phyloP scores from a whole-genome alignment of 2,329 filamentous ascomycete genomes.

The Madurella mycetomatis region DNA sequence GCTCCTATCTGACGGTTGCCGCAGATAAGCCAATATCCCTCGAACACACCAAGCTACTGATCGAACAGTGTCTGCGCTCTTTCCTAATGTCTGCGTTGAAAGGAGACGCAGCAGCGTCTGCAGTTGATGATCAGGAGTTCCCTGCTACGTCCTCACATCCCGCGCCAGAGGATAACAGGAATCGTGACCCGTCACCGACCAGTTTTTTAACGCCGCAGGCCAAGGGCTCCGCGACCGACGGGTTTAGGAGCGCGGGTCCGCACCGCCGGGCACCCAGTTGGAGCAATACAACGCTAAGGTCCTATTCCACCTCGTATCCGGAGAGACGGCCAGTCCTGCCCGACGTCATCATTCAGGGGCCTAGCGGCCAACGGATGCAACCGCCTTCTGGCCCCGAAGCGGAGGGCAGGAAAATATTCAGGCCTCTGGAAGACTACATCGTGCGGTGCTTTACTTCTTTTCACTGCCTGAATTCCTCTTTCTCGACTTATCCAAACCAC shows the following conservation, averaged over 20 bases:
- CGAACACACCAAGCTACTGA: slow-evolving; percentile 53
- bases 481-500: slow-evolving; percentile 48
- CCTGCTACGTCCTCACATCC: background rate
- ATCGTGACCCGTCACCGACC: background rate
- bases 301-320: slow-evolving; percentile 44
- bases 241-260: background rate
- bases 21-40: slow-evolving; percentile 46
- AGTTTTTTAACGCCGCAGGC: slow-evolving; percentile 1
- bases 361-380: slow-evolving; percentile 7
- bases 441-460: slow-evolving; percentile 63
- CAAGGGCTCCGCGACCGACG: slow-evolving; percentile 2
- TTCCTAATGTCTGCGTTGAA: slow-evolving; percentile 34
- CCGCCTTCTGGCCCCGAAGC: slow-evolving; percentile 19
- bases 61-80: slow-evolving; percentile 36
- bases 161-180: slow-evolving; percentile 4
- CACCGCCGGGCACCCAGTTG: slow-evolving; percentile 29
- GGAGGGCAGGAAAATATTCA: slow-evolving; percentile 62
- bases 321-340: slow-evolving; percentile 31
- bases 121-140: background rate
- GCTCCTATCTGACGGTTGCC: background rate
- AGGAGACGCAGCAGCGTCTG: background rate
- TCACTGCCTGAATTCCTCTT: slow-evolving; percentile 72
- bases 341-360: slow-evolving; percentile 10
- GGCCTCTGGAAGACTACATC: slow-evolving; percentile 73
- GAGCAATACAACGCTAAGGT: slow-evolving; percentile 29